Evolutionary conservation across 2,329 filamentous ascomycete species (phyloP).

Genomic region (Claviceps pusilla): DNA sequence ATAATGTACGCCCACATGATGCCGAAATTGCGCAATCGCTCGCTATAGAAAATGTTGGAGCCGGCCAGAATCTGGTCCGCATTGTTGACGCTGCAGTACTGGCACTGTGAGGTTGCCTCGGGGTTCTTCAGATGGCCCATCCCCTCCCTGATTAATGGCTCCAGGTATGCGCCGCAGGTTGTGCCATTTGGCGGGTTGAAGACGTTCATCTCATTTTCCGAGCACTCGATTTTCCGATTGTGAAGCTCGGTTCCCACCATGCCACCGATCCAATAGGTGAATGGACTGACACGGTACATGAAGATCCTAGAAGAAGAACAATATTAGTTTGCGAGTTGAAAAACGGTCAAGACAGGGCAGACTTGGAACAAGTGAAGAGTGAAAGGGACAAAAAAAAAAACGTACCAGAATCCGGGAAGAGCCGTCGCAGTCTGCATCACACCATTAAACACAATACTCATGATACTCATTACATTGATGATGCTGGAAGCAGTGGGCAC

Average conservation of each 20-base stretch:
- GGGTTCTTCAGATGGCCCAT: slow-evolving; percentile 50
- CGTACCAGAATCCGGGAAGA: slow-evolving; percentile 50
- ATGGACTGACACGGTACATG: slow-evolving; percentile 53
- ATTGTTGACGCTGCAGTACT: slow-evolving; percentile 49
- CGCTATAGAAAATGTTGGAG: slow-evolving; percentile 31
- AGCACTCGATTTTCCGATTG: slow-evolving; percentile 35
- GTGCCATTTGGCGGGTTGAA: slow-evolving; percentile 49
- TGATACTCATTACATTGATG: slow-evolving; percentile 42
- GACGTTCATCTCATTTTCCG: slow-evolving; percentile 39
- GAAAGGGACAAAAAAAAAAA: not conserved
- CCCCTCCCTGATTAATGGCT: slow-evolving; percentile 32
- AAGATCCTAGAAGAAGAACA: slow-evolving; percentile 33
- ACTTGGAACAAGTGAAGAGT: not conserved
- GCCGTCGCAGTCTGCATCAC: slow-evolving; percentile 43
- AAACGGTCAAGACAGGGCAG: no score
- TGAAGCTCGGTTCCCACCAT: slow-evolving; percentile 54
- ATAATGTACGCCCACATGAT: slow-evolving; percentile 51
- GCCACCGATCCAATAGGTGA: slow-evolving; percentile 54
- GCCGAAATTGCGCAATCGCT: slow-evolving; percentile 56
- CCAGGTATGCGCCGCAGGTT: slow-evolving; percentile 51
- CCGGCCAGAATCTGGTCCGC: slow-evolving; percentile 45
- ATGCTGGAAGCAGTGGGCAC: slow-evolving; percentile 53
- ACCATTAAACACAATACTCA: slow-evolving; percentile 47
- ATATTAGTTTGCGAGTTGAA: not conserved
- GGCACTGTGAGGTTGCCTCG: slow-evolving; percentile 38